Conservation (phyloP, 352 stramenopile genomes). For the Phytophthora citricola region DNA sequence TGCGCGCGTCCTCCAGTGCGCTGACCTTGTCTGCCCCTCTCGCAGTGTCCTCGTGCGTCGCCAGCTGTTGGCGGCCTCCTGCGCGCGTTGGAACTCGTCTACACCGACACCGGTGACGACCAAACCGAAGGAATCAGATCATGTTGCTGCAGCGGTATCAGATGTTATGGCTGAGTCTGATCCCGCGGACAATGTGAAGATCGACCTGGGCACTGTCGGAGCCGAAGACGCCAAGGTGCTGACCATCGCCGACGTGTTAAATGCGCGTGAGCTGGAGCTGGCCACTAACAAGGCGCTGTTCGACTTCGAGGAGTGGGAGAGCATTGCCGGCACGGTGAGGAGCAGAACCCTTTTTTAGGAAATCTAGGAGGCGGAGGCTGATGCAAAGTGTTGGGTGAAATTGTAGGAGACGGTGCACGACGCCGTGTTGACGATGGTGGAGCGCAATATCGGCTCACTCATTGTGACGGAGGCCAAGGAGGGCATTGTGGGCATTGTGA, state of each 20-base stretch:
- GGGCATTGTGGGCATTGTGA: constrained; percentile 85
- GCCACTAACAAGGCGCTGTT: constrained; percentile 42
- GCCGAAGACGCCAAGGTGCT: constrained; percentile 71
- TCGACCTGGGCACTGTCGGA: constrained; percentile 59
- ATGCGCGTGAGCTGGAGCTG: constrained; percentile 60
- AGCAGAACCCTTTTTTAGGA: neutral
- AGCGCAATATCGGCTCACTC: constrained; percentile 81
- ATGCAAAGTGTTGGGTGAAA: constrained; percentile 5
- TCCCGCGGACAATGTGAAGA: constrained; percentile 42
- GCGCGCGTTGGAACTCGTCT: constrained; percentile 33
- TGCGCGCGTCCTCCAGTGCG: constrained; percentile 18
- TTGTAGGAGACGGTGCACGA: constrained; percentile 80
- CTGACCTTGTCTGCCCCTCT: constrained; percentile 5
- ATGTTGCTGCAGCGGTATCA: neutral
- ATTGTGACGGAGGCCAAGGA: constrained; percentile 79
- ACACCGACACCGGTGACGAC: constrained; percentile 1
- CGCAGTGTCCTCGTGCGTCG: constrained; percentile 13
- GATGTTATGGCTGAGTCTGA: constrained; percentile 17
- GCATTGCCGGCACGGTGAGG: constrained; percentile 65
- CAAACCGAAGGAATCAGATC: constrained; percentile 13
- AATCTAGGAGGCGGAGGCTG: neutral
- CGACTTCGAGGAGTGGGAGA: constrained; percentile 81
- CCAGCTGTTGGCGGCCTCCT: constrained; percentile 25
- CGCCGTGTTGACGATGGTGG: constrained; percentile 77
- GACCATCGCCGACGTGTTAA: constrained; percentile 79